Evolutionary conservation across 2,329 filamentous ascomycete species (phyloP).

Genomic region (Chrysoporthe cubensis): DNA sequence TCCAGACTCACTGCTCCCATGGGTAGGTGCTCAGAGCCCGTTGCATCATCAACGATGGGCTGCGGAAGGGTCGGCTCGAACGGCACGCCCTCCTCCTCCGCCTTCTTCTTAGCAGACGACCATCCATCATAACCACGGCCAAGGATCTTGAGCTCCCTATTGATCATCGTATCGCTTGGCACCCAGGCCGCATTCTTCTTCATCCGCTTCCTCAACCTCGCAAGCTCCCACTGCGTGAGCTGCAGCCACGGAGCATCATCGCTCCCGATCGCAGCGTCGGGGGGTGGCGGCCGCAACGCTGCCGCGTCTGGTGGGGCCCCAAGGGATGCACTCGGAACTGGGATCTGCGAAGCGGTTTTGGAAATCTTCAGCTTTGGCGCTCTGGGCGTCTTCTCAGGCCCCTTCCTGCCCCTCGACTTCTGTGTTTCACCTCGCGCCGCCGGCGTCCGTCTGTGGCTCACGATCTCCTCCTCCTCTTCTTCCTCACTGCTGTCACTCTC

Average conservation of each 20-base stretch:
- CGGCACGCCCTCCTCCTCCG: conserved; percentile 65
- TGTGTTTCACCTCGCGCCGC: conserved; percentile 38
- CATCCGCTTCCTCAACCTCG: conserved; percentile 78
- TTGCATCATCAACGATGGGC: conserved; percentile 51
- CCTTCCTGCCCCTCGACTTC: conserved; percentile 52
- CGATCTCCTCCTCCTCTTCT: conserved; percentile 54
- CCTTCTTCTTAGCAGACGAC: conserved; percentile 64
- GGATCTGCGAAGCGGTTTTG: conserved; percentile 29
- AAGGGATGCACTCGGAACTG: conserved; percentile 19
- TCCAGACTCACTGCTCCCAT: conserved; percentile 64
- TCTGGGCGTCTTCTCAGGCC: conserved; percentile 40
- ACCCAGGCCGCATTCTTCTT: conserved; percentile 90
- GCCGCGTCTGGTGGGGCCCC: conserved; percentile 32
- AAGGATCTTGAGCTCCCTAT: conserved; percentile 73
- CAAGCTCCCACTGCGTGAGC: conserved; percentile 67
- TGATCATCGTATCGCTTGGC: conserved; percentile 84
- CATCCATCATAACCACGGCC: conserved; percentile 69
- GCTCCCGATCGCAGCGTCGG: conserved; percentile 62
- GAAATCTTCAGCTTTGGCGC: conserved; percentile 46
- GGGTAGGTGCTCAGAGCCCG: conserved; percentile 56
- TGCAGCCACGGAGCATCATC: conserved; percentile 67
- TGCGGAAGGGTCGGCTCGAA: conserved; percentile 56
- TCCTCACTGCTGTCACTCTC: conserved; percentile 58
- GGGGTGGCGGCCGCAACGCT: conserved; percentile 60
- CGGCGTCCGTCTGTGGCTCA: conserved; percentile 41